Evolutionary conservation across 169 alveolate species (phyloP).

Genomic region (Plasmodium adleri): DNA sequence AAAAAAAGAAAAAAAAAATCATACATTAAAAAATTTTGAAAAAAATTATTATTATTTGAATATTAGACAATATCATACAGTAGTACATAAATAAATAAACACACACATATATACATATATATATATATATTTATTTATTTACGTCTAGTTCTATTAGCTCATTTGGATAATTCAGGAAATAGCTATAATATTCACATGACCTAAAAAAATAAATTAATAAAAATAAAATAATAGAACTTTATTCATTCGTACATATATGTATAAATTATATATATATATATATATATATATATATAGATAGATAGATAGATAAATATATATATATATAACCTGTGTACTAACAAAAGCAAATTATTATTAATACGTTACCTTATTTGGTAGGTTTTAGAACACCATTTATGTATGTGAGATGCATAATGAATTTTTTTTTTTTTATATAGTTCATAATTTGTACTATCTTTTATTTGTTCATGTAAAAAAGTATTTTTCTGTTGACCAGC

Average conservation of each 20-base stretch:
- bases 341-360: not conserved
- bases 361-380: slow-evolving; percentile 69
- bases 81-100: not conserved
- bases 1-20: not conserved
- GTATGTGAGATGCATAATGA: slow-evolving; percentile 76
- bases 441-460: slow-evolving; percentile 50
- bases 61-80: not conserved
- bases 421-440: slow-evolving; percentile 40
- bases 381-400: slow-evolving; percentile 77
- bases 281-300: too few species aligned
- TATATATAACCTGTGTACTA: too few species aligned
- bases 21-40: too few species aligned
- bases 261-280: too few species aligned
- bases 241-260: too few species aligned
- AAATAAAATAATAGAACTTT: too few species aligned
- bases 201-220: slow-evolving; percentile 14
- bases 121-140: not conserved
- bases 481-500: slow-evolving; percentile 18
- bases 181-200: slow-evolving; percentile 73
- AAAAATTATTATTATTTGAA: too few species aligned
- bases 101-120: not conserved
- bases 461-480: slow-evolving; percentile 19
- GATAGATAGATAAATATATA: too few species aligned
- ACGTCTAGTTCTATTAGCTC: slow-evolving; percentile 47
- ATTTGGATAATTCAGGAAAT: slow-evolving; percentile 59